These are phyloP conservation scores for Salvia rosmarinus DNA, from an alignment of 257 asterid species.

Conservation along the genomic window DNA sequence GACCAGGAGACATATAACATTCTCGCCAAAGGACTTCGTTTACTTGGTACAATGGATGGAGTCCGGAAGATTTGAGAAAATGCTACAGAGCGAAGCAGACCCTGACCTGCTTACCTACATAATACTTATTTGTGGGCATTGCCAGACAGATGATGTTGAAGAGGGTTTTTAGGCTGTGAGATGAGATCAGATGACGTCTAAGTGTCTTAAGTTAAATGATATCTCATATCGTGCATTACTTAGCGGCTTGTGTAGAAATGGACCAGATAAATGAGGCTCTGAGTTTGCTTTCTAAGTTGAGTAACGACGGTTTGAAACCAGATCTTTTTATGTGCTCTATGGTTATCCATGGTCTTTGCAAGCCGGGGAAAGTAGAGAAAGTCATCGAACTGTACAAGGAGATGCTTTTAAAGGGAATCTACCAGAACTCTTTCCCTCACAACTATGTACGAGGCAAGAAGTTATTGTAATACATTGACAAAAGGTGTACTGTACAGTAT, in stretches of 20 bases:
- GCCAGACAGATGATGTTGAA: constrained; percentile 53
- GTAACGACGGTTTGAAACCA: constrained; percentile 52
- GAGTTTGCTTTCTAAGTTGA: constrained; percentile 55
- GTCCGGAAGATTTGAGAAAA: constrained; percentile 42
- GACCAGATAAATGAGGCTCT: constrained; percentile 59
- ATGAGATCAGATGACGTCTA: constrained; percentile 62
- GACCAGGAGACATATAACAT: constrained; percentile 67
- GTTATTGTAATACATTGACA: constrained; percentile 53
- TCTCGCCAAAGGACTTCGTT: constrained; percentile 71
- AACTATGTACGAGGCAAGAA: constrained; percentile 58
- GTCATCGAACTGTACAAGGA: constrained; percentile 56
- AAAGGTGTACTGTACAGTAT: constrained; percentile 56
- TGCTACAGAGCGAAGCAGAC: constrained; percentile 42
- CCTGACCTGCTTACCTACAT: constrained; percentile 57
- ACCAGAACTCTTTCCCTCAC: constrained; percentile 47
- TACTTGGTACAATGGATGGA: constrained; percentile 61
- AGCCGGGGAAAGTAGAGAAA: constrained; percentile 54
- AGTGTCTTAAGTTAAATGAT: constrained; percentile 50
- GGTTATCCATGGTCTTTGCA: constrained; percentile 68
- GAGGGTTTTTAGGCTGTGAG: constrained; percentile 58
- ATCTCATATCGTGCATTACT: constrained; percentile 50
- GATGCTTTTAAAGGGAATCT: constrained; percentile 49
- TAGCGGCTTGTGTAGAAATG: constrained; percentile 67
- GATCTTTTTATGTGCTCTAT: constrained; percentile 61
- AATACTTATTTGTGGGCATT: constrained; percentile 60